A percentile compares a stretch with the other conserved stretches of the same genome.
These are phyloP conservation scores for Agrocybe pediades DNA, from an alignment of 768 basidiomycete species.

Conservation along the genomic window DNA sequence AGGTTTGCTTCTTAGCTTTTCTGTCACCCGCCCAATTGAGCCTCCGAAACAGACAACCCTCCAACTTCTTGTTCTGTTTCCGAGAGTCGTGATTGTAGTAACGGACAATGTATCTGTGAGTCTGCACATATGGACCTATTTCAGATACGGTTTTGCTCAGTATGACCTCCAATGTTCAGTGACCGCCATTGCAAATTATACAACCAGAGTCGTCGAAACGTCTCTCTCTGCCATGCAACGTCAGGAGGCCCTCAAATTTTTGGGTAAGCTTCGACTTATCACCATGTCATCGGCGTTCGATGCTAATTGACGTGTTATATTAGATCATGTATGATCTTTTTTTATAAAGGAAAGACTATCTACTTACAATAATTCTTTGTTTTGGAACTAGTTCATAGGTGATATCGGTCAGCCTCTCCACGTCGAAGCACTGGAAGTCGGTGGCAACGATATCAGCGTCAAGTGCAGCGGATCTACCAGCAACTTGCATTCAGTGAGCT, in stretches of 20 bases:
- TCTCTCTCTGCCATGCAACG: constrained; percentile 40
- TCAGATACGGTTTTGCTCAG: neutral
- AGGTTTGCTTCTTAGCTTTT: constrained; percentile 24
- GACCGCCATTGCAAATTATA: constrained; percentile 60
- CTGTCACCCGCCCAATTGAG: neutral
- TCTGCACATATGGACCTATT: neutral
- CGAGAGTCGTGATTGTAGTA: constrained; percentile 46
- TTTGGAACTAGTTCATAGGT: constrained; percentile 38
- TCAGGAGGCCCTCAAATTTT: constrained; percentile 55
- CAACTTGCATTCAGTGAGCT: constrained; percentile 44
- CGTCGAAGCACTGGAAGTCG: constrained; percentile 42
- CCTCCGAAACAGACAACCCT: constrained; percentile 36
- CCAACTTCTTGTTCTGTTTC: constrained; percentile 50
- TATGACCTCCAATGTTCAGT: constrained; percentile 28
- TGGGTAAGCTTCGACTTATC: constrained; percentile 34
- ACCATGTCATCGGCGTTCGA: neutral
- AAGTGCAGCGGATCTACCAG: constrained; percentile 39
- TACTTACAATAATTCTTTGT: neutral
- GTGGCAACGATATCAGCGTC: constrained; percentile 46
- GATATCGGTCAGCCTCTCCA: constrained; percentile 55
- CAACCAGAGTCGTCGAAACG: constrained; percentile 45
- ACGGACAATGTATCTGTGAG: constrained; percentile 41
- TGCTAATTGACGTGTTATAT: neutral
- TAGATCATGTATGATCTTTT: constrained; percentile 32
- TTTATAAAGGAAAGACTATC: neutral